Evolutionary conservation across 176 grass and related monocot genomes (phyloP), one percentile per base, ranked within the genome.

Genomic region (Ampelocalamus luodianensis): DNA sequence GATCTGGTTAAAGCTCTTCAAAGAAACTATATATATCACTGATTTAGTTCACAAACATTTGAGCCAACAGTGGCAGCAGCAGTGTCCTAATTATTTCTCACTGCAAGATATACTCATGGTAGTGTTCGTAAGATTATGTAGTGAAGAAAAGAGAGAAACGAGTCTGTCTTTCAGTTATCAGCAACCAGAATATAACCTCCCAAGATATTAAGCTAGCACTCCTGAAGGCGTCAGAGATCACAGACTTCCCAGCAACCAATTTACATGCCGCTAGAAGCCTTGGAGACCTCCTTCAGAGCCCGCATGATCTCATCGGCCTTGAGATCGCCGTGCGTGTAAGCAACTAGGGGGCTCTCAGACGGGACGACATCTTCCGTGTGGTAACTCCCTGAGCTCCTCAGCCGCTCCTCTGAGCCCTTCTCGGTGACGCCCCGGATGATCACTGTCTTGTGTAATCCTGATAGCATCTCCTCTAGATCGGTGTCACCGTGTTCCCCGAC

Each of bases 381-480:
- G 68, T 96, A 99, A 85, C 93, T 99, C 56, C 90, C 90, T 15
- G 90, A 54, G 51, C 90, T 89, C 86, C 96, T 96, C 56, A 94
- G 39, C 10, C 96, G 55, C 39, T 48, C 83, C 14, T 94, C 96
- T 0, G 96, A 99, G 16, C 96, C 93, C 45, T 87, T 99, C 15
- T 94, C 91, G 0, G 91, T 94, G n/a, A 91, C 78, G 2, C 93
- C 90, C 43, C 90, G 90, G 29, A 99, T 39, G 69, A 94, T 89
- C 65, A 99, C 75, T 0, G 96, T 96, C 88, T 99, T 99, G 88
- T 99, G 96, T 34, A 88, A 72, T 8, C 96, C 96, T 10, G 93
- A 87, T 0, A 96, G 78, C 56, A 99, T 78, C 90, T 92, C 96
- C 72, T 99, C 96, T 1, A 85, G 74, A 29, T 99, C 96, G 6